phyloP scores from a whole-genome alignment of 2,329 filamentous ascomycete genomes.

The Ophiocordyceps australis region DNA sequence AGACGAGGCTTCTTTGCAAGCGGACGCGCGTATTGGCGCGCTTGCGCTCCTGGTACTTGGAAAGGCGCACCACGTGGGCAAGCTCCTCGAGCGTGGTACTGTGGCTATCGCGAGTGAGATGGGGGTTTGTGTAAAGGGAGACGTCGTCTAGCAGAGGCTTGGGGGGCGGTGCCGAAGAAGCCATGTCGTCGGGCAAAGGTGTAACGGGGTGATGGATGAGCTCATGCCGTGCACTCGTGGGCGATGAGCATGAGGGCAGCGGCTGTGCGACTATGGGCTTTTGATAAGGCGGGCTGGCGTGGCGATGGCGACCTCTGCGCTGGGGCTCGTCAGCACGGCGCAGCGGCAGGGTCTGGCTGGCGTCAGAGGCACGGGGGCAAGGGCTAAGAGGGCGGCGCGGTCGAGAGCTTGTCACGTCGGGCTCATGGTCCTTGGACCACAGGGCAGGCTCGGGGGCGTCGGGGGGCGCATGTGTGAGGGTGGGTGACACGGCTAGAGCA shows the following conservation, averaged over 20 bases:
- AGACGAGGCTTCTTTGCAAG: conserved; percentile 56
- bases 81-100: conserved; percentile 60
- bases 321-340: conserved; percentile 26
- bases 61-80: conserved; percentile 58
- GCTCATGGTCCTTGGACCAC: conserved; percentile 30
- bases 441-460: conserved; percentile 33
- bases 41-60: conserved; percentile 69
- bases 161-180: conserved; percentile 18
- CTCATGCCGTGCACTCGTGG: conserved; percentile 10
- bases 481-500: conserved; percentile 14
- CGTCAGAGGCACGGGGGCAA: conserved; percentile 26
- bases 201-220: conserved; percentile 9
- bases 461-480: conserved; percentile 20
- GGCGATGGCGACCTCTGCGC: conserved; percentile 17
- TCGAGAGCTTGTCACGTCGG: conserved; percentile 27
- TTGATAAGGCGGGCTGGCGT: conserved; percentile 18
- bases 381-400: conserved; percentile 37
- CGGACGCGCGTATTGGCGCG: conserved; percentile 54
- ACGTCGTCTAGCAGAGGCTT: conserved; percentile 44
- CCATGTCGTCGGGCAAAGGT: conserved; percentile 20
- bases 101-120: conserved; percentile 39
- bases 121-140: conserved; percentile 46
- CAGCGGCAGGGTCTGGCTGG: conserved; percentile 19
- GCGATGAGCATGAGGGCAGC: conserved; percentile 11
- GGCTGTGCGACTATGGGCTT: conserved; percentile 32